These are phyloP conservation scores for Poa pratensis DNA, from an alignment of 176 grass and related monocot species.

Conservation along the genomic window DNA sequence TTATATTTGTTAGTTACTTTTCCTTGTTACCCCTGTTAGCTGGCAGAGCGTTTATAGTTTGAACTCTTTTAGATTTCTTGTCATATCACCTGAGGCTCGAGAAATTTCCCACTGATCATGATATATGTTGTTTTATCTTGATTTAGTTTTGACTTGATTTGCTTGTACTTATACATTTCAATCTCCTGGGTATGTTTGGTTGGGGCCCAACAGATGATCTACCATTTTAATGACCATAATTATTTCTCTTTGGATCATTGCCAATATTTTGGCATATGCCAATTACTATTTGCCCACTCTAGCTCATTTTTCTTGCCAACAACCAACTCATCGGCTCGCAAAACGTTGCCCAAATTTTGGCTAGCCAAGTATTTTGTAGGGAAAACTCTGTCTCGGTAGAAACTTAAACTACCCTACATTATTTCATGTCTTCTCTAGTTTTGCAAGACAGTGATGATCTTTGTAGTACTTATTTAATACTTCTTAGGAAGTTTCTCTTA, in stretches of 20 bases:
- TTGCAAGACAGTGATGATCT: background rate
- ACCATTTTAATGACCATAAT: background rate
- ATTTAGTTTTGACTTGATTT: constrained; percentile 18
- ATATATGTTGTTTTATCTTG: background rate
- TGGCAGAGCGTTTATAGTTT: background rate
- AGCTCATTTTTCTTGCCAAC: no score
- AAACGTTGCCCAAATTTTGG: no score
- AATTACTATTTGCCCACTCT: no score
- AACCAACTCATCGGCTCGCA: no score
- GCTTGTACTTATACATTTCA: background rate
- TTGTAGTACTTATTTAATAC: background rate
- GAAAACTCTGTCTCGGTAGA: background rate
- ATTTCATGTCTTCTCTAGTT: background rate
- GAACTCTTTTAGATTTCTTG: background rate
- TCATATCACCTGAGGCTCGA: background rate
- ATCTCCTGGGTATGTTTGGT: background rate
- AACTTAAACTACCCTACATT: background rate
- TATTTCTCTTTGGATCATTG: background rate
- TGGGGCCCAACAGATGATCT: background rate
- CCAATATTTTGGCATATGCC: no score
- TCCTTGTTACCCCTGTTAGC: background rate
- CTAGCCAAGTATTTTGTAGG: no score
- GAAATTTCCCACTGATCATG: background rate
- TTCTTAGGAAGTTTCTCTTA: background rate
- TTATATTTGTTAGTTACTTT: background rate